Evolutionary conservation across 306 rosid species (phyloP).

Genomic region (Ormosia semicastrata): DNA sequence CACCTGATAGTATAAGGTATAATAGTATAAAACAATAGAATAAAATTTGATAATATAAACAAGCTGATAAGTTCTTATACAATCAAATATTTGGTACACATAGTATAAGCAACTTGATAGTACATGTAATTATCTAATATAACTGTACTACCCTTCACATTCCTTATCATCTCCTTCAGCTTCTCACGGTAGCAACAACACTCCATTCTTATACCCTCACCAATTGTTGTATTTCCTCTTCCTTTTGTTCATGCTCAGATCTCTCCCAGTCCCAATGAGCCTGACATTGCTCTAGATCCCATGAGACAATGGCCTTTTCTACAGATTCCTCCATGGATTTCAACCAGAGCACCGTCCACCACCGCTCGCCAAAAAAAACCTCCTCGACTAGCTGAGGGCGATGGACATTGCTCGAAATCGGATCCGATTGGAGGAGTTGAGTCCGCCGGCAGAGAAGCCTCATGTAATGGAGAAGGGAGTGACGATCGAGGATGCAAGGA

Average conservation of each 20-base stretch:
- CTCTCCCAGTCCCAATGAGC: slow-evolving; percentile 13
- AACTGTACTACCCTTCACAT: too few relatives aligned
- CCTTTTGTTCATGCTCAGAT: slow-evolving; percentile 37
- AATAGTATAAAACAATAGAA: too few relatives aligned
- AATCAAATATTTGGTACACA: too few relatives aligned
- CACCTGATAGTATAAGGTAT: too few relatives aligned
- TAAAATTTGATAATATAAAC: too few relatives aligned
- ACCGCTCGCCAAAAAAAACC: slow-evolving; percentile 30
- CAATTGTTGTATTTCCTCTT: slow-evolving; percentile 69
- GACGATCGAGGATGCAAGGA: slow-evolving; percentile 54
- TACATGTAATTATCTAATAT: too few relatives aligned
- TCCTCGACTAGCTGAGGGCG: slow-evolving; percentile 46
- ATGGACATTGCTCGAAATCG: slow-evolving; percentile 53
- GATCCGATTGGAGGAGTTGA: slow-evolving; percentile 54
- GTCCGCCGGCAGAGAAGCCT: slow-evolving; percentile 21
- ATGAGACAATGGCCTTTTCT: slow-evolving; percentile 54
- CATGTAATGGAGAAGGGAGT: not conserved
- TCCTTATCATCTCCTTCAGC: too few relatives aligned
- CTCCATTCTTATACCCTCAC: slow-evolving; percentile 8
- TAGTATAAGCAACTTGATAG: too few relatives aligned
- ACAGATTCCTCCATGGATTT: slow-evolving; percentile 45
- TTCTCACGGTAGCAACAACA: too few relatives aligned
- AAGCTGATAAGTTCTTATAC: too few relatives aligned
- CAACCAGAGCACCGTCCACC: slow-evolving; percentile 32
- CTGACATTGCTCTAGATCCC: slow-evolving; percentile 53